These are phyloP conservation scores for Penicillium coprophilum DNA, from an alignment of 495 filamentous ascomycete genomes.

Conservation along the genomic window DNA sequence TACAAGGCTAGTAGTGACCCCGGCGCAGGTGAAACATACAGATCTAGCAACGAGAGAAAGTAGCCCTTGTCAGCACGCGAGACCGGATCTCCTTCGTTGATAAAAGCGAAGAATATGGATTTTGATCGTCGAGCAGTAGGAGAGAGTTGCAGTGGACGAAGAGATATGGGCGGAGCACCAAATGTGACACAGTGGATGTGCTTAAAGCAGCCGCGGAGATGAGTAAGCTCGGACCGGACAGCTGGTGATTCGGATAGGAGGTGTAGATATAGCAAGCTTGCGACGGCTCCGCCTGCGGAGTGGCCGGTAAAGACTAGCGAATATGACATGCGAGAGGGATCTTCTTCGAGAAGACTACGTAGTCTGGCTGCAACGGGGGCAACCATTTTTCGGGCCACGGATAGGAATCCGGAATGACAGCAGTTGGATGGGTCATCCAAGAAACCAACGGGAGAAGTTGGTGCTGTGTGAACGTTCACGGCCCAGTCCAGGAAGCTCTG, in stretches of 20 bases:
- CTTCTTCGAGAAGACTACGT: slow-evolving; percentile 63
- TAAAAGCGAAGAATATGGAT: slow-evolving; percentile 70
- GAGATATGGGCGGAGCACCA: slow-evolving; percentile 72
- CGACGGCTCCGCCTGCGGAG: slow-evolving; percentile 79
- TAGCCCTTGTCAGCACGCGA: slow-evolving; percentile 72
- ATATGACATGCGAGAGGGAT: slow-evolving; percentile 63
- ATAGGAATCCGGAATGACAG: slow-evolving; percentile 76
- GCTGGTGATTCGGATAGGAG: slow-evolving; percentile 57
- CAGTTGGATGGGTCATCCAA: slow-evolving; percentile 73
- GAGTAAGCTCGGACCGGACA: slow-evolving; percentile 63
- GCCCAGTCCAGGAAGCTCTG: slow-evolving; percentile 82
- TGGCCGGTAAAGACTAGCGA: slow-evolving; percentile 81
- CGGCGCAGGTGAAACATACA: slow-evolving; percentile 66
- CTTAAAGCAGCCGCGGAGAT: slow-evolving; percentile 65
- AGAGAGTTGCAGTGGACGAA: slow-evolving; percentile 65
- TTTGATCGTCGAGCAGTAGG: slow-evolving; percentile 45
- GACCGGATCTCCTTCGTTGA: slow-evolving; percentile 85
- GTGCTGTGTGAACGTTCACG: slow-evolving; percentile 69
- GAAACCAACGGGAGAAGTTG: slow-evolving; percentile 62
- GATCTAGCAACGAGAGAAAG: slow-evolving; percentile 64
- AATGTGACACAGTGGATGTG: slow-evolving; percentile 81
- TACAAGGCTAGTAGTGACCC: slow-evolving; percentile 17
- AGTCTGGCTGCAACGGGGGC: slow-evolving; percentile 66
- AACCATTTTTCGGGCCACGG: slow-evolving; percentile 74
- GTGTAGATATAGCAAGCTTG: slow-evolving; percentile 73